phyloP scores from a whole-genome alignment of 108 stramenopile species.

The Fragilariopsis cylindrus region DNA sequence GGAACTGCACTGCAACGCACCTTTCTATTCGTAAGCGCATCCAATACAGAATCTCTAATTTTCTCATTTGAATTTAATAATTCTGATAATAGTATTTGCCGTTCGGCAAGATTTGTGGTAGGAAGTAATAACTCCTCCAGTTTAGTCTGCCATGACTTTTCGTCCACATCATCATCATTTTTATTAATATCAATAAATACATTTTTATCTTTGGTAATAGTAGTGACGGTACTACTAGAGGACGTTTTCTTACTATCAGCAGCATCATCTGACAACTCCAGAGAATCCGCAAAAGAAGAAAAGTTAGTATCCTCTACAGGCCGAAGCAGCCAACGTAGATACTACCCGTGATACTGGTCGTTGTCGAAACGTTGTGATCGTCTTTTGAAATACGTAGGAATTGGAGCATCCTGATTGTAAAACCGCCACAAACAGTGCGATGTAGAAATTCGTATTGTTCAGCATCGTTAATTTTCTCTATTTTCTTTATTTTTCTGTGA shows the following conservation, averaged over 20 bases:
- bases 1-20: slow-evolving; percentile 36
- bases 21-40: slow-evolving; percentile 69
- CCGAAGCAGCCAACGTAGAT: background rate
- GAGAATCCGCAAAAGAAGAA: slow-evolving; percentile 52
- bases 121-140: slow-evolving; percentile 74
- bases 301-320: slow-evolving; percentile 36
- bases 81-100: slow-evolving; percentile 73
- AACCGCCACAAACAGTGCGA: background rate
- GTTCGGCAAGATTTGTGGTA: slow-evolving; percentile 56
- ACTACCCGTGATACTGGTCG: background rate
- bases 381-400: background rate
- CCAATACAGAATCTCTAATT: slow-evolving; percentile 69
- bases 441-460: background rate
- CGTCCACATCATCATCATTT: background rate
- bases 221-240: background rate
- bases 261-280: slow-evolving; percentile 32
- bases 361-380: background rate
- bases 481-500: no score
- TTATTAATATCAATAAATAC: no score
- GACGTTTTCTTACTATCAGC: background rate
- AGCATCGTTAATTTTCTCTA: background rate
- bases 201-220: background rate
- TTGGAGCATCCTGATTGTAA: background rate
- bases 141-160: slow-evolving; percentile 63
- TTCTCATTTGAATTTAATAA: slow-evolving; percentile 65